A percentile compares a stretch with the other conserved stretches of the same genome.
These are phyloP conservation scores for Trichoderma atrobrunneum DNA, from an alignment of 2,329 filamentous ascomycete species.

Conservation along the genomic window DNA sequence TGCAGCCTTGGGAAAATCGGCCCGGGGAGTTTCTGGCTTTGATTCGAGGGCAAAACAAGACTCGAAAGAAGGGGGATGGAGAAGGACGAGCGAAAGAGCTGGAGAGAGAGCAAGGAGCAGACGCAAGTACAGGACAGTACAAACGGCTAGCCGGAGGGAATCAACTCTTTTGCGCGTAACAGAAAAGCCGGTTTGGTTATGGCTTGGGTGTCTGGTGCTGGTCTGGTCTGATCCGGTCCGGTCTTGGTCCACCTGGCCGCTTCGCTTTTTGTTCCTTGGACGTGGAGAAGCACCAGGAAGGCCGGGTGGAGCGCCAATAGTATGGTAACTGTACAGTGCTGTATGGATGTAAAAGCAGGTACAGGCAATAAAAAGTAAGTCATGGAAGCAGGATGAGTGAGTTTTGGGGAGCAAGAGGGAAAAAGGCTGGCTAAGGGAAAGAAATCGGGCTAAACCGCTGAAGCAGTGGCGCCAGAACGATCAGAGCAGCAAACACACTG, in stretches of 20 bases:
- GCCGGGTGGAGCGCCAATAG: background rate
- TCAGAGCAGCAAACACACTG: background rate
- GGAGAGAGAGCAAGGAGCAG: background rate
- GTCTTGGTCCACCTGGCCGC: background rate
- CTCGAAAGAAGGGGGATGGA: background rate
- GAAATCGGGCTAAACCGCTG: background rate
- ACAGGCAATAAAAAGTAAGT: background rate
- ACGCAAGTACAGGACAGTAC: background rate
- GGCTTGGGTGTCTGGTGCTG: background rate
- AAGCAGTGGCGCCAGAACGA: background rate
- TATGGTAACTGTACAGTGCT: background rate
- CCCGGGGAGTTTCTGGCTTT: background rate
- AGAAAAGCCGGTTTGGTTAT: background rate
- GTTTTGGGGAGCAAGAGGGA: background rate
- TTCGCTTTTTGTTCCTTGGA: background rate
- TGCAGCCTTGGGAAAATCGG: background rate
- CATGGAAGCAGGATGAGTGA: background rate
- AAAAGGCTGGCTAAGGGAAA: background rate
- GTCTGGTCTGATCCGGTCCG: background rate
- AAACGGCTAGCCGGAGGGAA: background rate
- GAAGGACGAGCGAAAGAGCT: background rate
- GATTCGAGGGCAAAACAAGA: background rate
- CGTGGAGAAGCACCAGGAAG: background rate
- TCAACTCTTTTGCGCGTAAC: background rate
- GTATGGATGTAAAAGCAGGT: background rate